A percentile compares a stretch with the other conserved stretches of the same genome.
phyloP scores from a whole-genome alignment of 176 grass and related monocot genomes.

The Coix lacrymajobi region DNA sequence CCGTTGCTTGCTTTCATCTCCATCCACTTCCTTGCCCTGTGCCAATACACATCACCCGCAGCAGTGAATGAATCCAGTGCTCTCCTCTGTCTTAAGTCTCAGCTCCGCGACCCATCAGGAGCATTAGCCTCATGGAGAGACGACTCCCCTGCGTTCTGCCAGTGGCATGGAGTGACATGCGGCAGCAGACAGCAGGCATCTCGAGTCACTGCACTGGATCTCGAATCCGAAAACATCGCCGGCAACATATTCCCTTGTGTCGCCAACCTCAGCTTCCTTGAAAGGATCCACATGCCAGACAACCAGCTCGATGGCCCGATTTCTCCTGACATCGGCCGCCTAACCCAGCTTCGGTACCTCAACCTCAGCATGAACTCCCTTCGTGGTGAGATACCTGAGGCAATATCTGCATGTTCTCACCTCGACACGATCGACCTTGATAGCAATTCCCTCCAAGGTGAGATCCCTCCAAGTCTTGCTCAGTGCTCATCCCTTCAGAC shows the following conservation, averaged over 20 bases:
- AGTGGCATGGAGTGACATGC: conserved; percentile 30
- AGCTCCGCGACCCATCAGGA: background rate
- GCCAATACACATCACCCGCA: background rate
- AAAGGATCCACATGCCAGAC: background rate
- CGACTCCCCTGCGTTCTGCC: background rate
- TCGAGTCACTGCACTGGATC: background rate
- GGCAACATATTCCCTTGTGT: background rate
- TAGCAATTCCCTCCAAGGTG: conserved; percentile 14
- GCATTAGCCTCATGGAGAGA: conserved; percentile 20
- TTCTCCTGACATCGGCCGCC: background rate
- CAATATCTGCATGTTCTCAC: background rate
- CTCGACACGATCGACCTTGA: conserved; percentile 12
- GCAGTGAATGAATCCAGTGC: background rate
- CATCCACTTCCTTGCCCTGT: background rate
- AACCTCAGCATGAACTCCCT: background rate
- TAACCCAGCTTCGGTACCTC: background rate
- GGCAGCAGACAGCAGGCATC: background rate
- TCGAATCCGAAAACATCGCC: background rate
- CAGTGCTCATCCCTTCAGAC: conserved; percentile 18
- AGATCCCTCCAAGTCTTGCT: conserved; percentile 20
- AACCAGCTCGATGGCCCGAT: background rate
- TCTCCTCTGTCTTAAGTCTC: conserved; percentile 23
- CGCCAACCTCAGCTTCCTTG: background rate
- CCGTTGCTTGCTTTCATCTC: background rate
- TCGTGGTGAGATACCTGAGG: background rate